Evolutionary conservation across 495 filamentous ascomycete species (phyloP), one percentile per base, ranked within the genome.

Genomic region (Xylaria venustula): DNA sequence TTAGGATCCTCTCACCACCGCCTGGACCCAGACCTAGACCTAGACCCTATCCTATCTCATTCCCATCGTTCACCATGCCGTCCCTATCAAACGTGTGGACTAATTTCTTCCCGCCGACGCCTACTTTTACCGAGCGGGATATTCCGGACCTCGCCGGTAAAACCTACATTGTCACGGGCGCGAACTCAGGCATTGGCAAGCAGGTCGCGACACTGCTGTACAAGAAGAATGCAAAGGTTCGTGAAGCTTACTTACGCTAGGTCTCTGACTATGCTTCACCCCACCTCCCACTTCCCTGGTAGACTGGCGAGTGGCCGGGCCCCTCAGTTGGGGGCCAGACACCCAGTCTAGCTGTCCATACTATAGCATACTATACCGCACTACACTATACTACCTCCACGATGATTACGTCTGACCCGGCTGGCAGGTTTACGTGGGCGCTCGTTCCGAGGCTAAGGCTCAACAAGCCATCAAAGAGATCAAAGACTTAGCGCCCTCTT

Each of bases 361-460:
- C n/a, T n/a, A n/a, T n/a, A n/a, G n/a, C n/a, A n/a, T n/a, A n/a
- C n/a, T n/a, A n/a, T n/a, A n/a, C n/a, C n/a, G n/a, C n/a, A n/a
- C n/a, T n/a, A n/a, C n/a, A 34, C 30, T 34, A 5, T 4, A 34
- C 30, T 34, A 34, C 80, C 25, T 79, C 75, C 54, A 23, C 62
- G 19, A 66, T 68, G 30, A 71, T 12, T 7, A 50, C 6, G 47
- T 30, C 25, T 32, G 32, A 50, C 47, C 19, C n/a, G 25, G 26
- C 26, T 17, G 32, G 7, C 23, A 75, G 26, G 73, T 84, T 54
- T 85, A 83, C 67, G 67, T 83, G 22, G 79, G 77, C 9, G 67
- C 71, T 19, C 79, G 83, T 36, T 72, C 71, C 2, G 61, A 68
- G 51, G 54, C 47, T 4, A 69, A 60, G 22, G 71, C 69, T 26